Evolutionary conservation across 1,284 basidiomycete genomes (phyloP).

Genomic region (Bjerkandera adusta): DNA sequence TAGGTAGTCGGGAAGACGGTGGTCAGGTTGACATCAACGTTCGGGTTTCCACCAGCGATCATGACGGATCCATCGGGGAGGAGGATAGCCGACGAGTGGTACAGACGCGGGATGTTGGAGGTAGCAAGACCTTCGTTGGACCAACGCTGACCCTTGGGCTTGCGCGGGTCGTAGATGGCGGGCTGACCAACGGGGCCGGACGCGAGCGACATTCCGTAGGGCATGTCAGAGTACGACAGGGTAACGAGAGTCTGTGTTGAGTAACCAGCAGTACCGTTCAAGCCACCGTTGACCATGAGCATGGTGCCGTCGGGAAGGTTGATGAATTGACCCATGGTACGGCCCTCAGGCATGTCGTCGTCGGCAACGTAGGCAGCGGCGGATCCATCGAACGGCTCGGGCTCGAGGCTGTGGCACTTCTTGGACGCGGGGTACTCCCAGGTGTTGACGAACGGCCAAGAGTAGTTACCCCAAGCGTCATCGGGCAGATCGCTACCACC

Average conservation of each 20-base stretch:
- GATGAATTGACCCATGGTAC: conserved; percentile 89
- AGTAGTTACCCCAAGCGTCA: conserved; percentile 70
- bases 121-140: conserved; percentile 60
- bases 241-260: conserved; percentile 52
- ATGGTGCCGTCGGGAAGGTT: conserved; percentile 74
- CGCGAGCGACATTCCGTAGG: conserved; percentile 62
- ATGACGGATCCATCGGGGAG: conserved; percentile 87
- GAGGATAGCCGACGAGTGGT: conserved; percentile 88
- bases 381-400: conserved; percentile 70
- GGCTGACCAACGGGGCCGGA: conserved; percentile 66
- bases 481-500: conserved; percentile 80
- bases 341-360: conserved; percentile 73
- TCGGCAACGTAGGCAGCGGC: conserved; percentile 56
- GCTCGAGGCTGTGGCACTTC: conserved; percentile 75
- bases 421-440: conserved; percentile 61
- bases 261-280: conserved; percentile 77
- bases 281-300: conserved; percentile 76
- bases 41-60: conserved; percentile 92
- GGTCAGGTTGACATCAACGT: conserved; percentile 75
- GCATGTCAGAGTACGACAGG: conserved; percentile 46
- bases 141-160: conserved; percentile 69
- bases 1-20: conserved; percentile 85
- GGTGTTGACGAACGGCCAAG: conserved; percentile 64
- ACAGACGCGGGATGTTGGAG: conserved; percentile 73
- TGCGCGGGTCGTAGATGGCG: conserved; percentile 75